phyloP scores from a whole-genome alignment of 129 eudicot genomes.

The Tagetes patula region DNA sequence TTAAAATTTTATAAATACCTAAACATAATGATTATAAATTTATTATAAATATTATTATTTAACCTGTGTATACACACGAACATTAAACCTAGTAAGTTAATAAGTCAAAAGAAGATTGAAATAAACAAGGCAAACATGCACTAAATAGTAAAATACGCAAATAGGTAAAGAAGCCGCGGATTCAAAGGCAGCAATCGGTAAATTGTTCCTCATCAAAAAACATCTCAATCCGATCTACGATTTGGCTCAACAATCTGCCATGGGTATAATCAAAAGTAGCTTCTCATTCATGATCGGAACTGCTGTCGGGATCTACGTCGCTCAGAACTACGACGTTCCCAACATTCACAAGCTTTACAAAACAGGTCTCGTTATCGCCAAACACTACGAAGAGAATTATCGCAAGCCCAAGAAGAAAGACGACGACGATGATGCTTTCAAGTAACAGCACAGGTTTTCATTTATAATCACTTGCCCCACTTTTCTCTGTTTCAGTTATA shows the following conservation, averaged over 20 bases:
- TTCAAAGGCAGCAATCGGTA: too few relatives aligned
- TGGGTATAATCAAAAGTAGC: slow-evolving; percentile 22
- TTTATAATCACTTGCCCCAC: background rate
- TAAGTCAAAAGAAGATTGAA: too few relatives aligned
- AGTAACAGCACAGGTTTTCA: slow-evolving; percentile 1
- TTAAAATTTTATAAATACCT: too few relatives aligned
- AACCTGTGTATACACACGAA: too few relatives aligned
- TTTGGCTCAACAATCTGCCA: background rate
- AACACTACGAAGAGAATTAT: slow-evolving; percentile 19
- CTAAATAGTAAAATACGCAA: too few relatives aligned
- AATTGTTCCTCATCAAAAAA: background rate
- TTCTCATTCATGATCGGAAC: slow-evolving; percentile 14
- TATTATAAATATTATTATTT: too few relatives aligned
- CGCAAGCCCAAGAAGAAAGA: slow-evolving; percentile 13
- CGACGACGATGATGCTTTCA: background rate
- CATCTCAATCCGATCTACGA: background rate
- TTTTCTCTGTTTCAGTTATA: background rate
- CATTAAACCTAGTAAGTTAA: too few relatives aligned
- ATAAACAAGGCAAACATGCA: too few relatives aligned
- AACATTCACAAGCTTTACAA: slow-evolving; percentile 18
- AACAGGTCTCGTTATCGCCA: background rate
- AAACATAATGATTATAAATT: too few relatives aligned
- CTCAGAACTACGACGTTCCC: slow-evolving; percentile 23
- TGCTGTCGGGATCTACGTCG: slow-evolving; percentile 50
- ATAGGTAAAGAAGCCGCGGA: too few relatives aligned